These are phyloP conservation scores for Alternaria triticina DNA, from an alignment of 2,329 filamentous ascomycete genomes.

Conservation along the genomic window DNA sequence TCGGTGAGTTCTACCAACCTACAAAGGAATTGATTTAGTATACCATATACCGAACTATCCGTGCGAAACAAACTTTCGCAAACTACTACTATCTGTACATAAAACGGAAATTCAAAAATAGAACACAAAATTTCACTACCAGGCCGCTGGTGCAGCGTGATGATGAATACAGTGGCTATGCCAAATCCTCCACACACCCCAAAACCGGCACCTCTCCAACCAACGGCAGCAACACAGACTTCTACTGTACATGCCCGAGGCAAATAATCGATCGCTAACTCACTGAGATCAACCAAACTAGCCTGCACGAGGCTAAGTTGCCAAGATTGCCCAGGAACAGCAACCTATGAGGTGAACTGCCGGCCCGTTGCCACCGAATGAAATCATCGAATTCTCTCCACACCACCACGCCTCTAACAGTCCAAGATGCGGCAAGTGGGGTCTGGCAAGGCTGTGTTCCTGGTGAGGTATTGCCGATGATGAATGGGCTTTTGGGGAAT, in stretches of 20 bases:
- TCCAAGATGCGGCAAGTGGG: conserved; percentile 11
- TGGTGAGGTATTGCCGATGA: not conserved
- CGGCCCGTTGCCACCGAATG: not conserved
- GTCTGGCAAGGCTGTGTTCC: conserved; percentile 16
- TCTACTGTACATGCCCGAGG: not conserved
- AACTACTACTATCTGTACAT: not conserved
- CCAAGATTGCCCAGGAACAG: conserved; percentile 9
- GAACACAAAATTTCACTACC: not conserved
- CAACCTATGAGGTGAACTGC: conserved; percentile 6
- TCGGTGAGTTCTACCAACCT: not conserved
- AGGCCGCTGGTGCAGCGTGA: not conserved
- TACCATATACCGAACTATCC: not conserved
- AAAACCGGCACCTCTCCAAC: not conserved
- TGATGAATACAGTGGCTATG: conserved; percentile 16
- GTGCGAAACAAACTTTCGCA: not conserved
- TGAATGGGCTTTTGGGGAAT: not conserved
- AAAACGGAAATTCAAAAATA: conserved; percentile 8
- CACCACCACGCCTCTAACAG: not conserved
- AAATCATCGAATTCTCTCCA: conserved; percentile 5
- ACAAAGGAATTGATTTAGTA: not conserved
- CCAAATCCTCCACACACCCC: not conserved
- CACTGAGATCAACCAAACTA: not conserved
- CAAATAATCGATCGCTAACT: not conserved
- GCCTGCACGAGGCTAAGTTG: not conserved
- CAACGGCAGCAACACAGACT: not conserved